A percentile compares a stretch with the other conserved stretches of the same genome.
phyloP scores from a whole-genome alignment of 1,284 basidiomycete genomes.

The Fomitopsis betulina region DNA sequence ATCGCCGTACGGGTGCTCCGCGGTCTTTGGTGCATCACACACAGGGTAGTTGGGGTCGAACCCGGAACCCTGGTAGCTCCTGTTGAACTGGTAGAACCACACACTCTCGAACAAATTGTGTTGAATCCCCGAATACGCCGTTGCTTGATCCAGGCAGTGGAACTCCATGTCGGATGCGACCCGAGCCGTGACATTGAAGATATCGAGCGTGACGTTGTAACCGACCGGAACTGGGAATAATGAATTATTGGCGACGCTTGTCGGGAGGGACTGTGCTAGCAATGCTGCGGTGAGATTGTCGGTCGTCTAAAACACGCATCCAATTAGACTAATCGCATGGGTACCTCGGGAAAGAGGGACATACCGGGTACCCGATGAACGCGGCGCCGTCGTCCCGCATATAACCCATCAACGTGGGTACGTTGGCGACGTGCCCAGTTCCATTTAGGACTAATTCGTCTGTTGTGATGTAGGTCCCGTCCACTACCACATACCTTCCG shows the following conservation, averaged over 20 bases:
- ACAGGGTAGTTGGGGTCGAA: conserved; percentile 33
- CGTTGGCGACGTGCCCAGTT: conserved; percentile 33
- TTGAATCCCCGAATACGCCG: conserved; percentile 27
- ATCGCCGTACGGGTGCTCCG: conserved; percentile 31
- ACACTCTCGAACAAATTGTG: conserved; percentile 30
- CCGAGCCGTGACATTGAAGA: conserved; percentile 33
- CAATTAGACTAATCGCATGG: neutral
- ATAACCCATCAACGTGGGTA: conserved; percentile 44
- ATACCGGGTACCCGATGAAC: conserved; percentile 27
- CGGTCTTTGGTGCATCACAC: conserved; percentile 31
- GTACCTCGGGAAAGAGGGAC: neutral
- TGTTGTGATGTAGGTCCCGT: conserved; percentile 38
- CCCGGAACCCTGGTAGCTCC: conserved; percentile 31
- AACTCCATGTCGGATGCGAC: conserved; percentile 33
- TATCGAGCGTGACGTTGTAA: conserved; percentile 26
- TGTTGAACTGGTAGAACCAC: conserved; percentile 35
- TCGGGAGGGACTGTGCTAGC: conserved; percentile 17
- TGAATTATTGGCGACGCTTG: conserved; percentile 19
- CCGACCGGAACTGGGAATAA: conserved; percentile 28
- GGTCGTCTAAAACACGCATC: conserved; percentile 9
- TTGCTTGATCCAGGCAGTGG: conserved; percentile 37
- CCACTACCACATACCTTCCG: conserved; percentile 38
- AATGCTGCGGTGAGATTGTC: conserved; percentile 19
- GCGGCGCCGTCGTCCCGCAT: conserved; percentile 36
- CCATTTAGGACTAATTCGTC: conserved; percentile 34